Percentiles rank a stretch among this genome's conserved stretches.
Evolutionary conservation across 371 early-diverging fungal genomes (phyloP).

Genomic region (Vittaforma corneae): DNA sequence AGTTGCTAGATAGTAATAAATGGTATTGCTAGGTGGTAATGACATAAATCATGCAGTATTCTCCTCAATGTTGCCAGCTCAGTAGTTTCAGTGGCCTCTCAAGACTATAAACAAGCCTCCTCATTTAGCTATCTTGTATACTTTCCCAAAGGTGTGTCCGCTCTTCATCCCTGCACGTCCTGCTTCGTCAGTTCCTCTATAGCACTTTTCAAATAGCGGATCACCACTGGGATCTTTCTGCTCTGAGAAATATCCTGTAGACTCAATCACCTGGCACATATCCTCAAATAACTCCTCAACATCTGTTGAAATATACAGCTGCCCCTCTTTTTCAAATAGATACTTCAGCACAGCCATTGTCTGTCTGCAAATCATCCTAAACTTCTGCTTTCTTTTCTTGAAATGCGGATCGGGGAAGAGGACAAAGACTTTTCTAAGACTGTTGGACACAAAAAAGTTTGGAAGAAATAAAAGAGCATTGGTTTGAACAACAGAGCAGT

Average conservation of each 20-base stretch:
- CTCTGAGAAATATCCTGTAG: constrained; percentile 13
- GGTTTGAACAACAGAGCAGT: constrained; percentile 81
- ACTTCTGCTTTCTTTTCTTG: constrained; percentile 96
- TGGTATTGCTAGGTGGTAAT: too few relatives aligned
- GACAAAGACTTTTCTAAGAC: constrained; percentile 89
- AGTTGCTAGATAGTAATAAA: too few relatives aligned
- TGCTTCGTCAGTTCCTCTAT: constrained; percentile 48
- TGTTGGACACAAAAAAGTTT: constrained; percentile 81
- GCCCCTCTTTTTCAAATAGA: constrained; percentile 47
- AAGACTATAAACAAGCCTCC: too few relatives aligned
- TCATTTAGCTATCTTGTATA: too few relatives aligned
- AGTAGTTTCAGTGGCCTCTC: too few relatives aligned
- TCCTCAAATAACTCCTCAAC: constrained; percentile 52
- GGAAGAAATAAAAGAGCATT: constrained; percentile 96
- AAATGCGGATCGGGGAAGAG: constrained; percentile 96
- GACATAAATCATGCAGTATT: too few relatives aligned
- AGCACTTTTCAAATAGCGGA: constrained; percentile 22
- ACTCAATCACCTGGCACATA: constrained; percentile 40
- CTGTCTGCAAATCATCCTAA: constrained; percentile 72
- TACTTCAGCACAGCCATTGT: constrained; percentile 52
- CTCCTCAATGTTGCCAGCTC: too few relatives aligned
- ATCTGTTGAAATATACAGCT: constrained; percentile 58
- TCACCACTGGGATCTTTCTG: neutral
- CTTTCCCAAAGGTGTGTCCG: constrained; percentile 20
- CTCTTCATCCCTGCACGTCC: constrained; percentile 48